Conservation (phyloP, 2,329 filamentous ascomycete genomes). For the Chaetomiaceae sp. region DNA sequence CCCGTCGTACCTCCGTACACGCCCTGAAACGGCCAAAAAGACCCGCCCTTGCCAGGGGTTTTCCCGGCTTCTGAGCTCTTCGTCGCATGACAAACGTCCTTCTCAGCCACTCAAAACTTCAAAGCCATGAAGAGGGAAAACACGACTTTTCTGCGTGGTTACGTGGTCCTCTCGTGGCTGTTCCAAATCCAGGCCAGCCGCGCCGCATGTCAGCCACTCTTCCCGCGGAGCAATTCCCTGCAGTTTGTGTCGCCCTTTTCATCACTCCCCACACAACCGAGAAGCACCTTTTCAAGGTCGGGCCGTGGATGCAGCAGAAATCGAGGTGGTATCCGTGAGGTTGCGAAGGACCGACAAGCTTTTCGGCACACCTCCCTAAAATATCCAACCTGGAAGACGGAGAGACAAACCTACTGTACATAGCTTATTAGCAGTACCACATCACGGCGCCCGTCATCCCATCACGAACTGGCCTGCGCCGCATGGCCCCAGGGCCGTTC, state of each 20-base stretch:
- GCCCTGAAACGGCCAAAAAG: conserved; percentile 13
- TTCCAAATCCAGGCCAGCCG: neutral
- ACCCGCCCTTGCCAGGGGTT: neutral
- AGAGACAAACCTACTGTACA: too few relatives aligned
- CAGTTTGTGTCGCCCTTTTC: too few relatives aligned
- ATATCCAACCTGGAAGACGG: too few relatives aligned
- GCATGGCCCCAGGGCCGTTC: neutral
- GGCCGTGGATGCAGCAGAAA: too few relatives aligned
- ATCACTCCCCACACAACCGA: too few relatives aligned
- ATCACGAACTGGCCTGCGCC: neutral
- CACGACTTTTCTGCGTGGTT: too few relatives aligned
- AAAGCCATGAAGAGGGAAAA: too few relatives aligned
- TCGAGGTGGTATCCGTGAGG: too few relatives aligned
- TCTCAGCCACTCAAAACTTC: conserved; percentile 7
- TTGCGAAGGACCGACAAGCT: too few relatives aligned
- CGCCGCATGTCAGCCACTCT: neutral
- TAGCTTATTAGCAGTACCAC: too few relatives aligned
- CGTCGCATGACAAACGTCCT: conserved; percentile 4
- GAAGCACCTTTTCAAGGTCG: too few relatives aligned
- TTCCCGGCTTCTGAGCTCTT: neutral
- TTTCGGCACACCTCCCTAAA: too few relatives aligned
- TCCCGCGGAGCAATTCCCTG: neutral
- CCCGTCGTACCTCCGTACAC: neutral
- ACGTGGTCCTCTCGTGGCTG: neutral
- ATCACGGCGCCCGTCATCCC: neutral